A percentile compares a stretch with the other conserved stretches of the same genome.
Conservation (phyloP, 495 filamentous ascomycete genomes). For the Choiromyces venosus region DNA sequence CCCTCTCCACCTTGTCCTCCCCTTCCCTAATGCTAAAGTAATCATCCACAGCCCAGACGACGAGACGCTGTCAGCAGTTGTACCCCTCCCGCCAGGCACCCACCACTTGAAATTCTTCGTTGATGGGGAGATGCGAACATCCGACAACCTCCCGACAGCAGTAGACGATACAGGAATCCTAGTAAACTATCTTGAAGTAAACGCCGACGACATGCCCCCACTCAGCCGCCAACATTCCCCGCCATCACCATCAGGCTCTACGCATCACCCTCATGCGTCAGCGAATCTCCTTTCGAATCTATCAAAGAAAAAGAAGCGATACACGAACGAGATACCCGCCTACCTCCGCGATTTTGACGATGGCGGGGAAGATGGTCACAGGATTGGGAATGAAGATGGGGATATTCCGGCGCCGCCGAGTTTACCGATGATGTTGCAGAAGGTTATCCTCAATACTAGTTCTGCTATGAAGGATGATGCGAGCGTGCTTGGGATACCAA, state of each 20-base stretch:
- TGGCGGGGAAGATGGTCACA: constrained; percentile 62
- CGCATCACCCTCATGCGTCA: constrained; percentile 39
- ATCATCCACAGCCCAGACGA: constrained; percentile 31
- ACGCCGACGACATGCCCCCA: constrained; percentile 61
- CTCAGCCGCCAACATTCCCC: constrained; percentile 49
- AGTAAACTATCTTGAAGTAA: constrained; percentile 96
- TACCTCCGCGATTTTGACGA: constrained; percentile 82
- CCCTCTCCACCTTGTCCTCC: neutral
- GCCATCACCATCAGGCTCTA: constrained; percentile 40
- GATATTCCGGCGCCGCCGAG: constrained; percentile 76
- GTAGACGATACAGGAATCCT: constrained; percentile 95
- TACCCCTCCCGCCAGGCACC: constrained; percentile 82
- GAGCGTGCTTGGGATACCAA: constrained; percentile 90
- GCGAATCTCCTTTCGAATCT: constrained; percentile 49
- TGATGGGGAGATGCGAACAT: constrained; percentile 83
- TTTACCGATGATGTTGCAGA: constrained; percentile 84
- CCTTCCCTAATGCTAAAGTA: constrained; percentile 22
- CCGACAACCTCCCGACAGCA: constrained; percentile 79
- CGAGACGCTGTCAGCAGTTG: constrained; percentile 59
- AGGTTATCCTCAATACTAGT: constrained; percentile 86
- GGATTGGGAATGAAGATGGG: constrained; percentile 56
- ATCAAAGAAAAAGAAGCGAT: constrained; percentile 44
- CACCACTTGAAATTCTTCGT: constrained; percentile 97
- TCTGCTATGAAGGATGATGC: constrained; percentile 95
- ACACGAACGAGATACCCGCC: constrained; percentile 64